A percentile compares a stretch with the other conserved stretches of the same genome.
These are phyloP conservation scores for Akanthomyces uredinophilus DNA, from an alignment of 2,329 filamentous ascomycete species.

Conservation along the genomic window DNA sequence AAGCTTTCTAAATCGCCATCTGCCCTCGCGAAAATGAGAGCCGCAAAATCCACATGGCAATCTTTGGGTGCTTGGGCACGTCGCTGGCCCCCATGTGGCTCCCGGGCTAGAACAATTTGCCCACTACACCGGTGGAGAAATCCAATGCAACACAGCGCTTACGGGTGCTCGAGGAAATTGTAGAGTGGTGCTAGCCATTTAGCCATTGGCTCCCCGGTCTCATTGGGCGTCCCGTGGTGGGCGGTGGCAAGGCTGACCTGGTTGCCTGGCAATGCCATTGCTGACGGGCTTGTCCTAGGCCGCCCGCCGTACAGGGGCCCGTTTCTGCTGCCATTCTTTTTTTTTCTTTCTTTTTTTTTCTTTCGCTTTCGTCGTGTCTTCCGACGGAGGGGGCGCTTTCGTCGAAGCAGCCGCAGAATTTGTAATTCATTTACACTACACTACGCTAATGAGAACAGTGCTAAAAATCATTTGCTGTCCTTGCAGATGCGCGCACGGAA, in stretches of 20 bases:
- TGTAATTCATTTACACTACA: neutral
- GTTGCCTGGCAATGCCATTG: slow-evolving; percentile 1
- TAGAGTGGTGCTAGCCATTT: neutral
- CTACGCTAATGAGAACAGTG: neutral
- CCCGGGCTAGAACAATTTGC: neutral
- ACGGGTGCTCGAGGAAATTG: neutral
- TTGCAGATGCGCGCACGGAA: neutral
- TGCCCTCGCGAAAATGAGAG: neutral
- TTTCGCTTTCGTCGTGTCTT: neutral
- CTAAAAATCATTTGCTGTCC: neutral
- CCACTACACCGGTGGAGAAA: slow-evolving; percentile 1
- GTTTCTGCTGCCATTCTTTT: neutral
- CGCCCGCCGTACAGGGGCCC: neutral
- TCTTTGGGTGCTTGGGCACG: too few relatives aligned
- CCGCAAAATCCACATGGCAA: neutral
- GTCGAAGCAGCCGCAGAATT: neutral
- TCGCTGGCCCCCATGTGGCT: neutral
- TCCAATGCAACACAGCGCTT: slow-evolving; percentile 8
- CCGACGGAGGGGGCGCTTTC: neutral
- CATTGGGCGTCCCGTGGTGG: neutral
- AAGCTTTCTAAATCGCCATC: neutral
- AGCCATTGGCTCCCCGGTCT: neutral
- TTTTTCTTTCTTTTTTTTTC: neutral
- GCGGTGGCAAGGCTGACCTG: slow-evolving; percentile 9
- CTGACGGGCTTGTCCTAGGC: slow-evolving; percentile 4